These are phyloP conservation scores for Volvox africanus DNA, from an alignment of 139 green algal species.

Conservation along the genomic window DNA sequence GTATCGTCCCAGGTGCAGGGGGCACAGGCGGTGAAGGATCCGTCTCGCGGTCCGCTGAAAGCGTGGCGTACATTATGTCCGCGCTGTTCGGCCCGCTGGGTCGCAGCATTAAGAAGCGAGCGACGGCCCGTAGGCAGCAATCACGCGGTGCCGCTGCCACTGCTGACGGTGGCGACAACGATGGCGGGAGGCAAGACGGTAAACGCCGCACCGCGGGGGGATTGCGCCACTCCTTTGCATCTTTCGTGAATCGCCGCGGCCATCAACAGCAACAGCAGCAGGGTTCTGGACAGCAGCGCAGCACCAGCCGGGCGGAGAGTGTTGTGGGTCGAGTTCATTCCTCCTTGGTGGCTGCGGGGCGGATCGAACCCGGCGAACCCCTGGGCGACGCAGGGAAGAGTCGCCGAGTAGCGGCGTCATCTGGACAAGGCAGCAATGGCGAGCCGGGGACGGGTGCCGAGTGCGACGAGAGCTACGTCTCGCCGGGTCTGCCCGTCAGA, in stretches of 20 bases:
- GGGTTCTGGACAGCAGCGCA: background rate
- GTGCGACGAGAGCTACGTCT: background rate
- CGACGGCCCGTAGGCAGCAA: background rate
- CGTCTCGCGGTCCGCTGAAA: background rate
- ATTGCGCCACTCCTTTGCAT: conserved; percentile 7
- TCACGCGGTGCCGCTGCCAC: background rate
- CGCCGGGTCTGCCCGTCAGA: background rate
- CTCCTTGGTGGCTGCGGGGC: conserved; percentile 6
- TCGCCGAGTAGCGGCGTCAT: background rate
- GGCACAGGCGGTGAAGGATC: background rate
- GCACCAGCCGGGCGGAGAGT: conserved; percentile 2
- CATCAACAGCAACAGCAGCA: background rate
- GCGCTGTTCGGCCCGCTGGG: background rate
- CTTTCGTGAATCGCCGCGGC: conserved; percentile 2
- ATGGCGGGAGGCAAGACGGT: background rate
- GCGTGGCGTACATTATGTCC: background rate
- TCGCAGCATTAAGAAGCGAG: background rate
- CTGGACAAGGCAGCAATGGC: background rate
- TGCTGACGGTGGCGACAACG: background rate
- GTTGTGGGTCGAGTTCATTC: conserved; percentile 20
- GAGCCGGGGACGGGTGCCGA: background rate
- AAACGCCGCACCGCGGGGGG: background rate
- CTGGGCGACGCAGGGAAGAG: background rate
- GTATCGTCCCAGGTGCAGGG: background rate
- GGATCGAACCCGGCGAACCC: background rate